A percentile compares a stretch with the other conserved stretches of the same genome.
Evolutionary conservation across 2,329 filamentous ascomycete genomes (phyloP).

Genomic region (Pseudogymnoascus verrucosus): DNA sequence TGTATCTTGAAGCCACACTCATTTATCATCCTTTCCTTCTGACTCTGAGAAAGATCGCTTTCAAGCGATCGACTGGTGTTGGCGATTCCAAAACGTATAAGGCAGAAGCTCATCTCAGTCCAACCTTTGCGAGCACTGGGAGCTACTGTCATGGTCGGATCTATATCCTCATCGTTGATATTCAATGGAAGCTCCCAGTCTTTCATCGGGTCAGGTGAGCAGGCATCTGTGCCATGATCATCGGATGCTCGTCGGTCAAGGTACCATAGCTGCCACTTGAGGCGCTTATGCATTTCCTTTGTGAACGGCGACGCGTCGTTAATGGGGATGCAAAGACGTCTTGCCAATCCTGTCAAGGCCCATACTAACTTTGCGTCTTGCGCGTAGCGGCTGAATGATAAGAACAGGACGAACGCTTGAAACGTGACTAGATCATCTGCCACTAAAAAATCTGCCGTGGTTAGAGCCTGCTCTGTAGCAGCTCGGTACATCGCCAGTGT

Average conservation of each 20-base stretch:
- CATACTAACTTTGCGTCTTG: constrained; percentile 49
- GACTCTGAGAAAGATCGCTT: constrained; percentile 7
- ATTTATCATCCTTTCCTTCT: not conserved
- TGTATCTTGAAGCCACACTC: not conserved
- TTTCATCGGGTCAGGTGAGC: constrained; percentile 37
- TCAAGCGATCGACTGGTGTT: constrained; percentile 18
- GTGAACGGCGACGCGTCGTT: constrained; percentile 40
- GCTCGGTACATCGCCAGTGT: constrained; percentile 38
- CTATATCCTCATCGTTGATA: constrained; percentile 47
- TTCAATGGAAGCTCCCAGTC: constrained; percentile 50
- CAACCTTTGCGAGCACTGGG: constrained; percentile 42
- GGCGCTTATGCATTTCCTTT: constrained; percentile 47
- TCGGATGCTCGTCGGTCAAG: constrained; percentile 54
- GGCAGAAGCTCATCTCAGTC: constrained; percentile 43
- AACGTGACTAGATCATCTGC: constrained; percentile 51
- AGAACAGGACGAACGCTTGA: constrained; percentile 53
- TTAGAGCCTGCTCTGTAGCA: constrained; percentile 49
- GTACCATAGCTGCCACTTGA: constrained; percentile 52
- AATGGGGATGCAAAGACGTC: constrained; percentile 34
- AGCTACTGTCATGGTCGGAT: constrained; percentile 37
- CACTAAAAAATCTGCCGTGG: constrained; percentile 53
- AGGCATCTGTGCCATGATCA: constrained; percentile 47
- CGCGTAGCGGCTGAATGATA: constrained; percentile 43
- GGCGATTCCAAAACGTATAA: constrained; percentile 32
- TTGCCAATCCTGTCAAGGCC: constrained; percentile 56